Conservation (phyloP, 768 basidiomycete species). For the Amyloporia xantha region DNA sequence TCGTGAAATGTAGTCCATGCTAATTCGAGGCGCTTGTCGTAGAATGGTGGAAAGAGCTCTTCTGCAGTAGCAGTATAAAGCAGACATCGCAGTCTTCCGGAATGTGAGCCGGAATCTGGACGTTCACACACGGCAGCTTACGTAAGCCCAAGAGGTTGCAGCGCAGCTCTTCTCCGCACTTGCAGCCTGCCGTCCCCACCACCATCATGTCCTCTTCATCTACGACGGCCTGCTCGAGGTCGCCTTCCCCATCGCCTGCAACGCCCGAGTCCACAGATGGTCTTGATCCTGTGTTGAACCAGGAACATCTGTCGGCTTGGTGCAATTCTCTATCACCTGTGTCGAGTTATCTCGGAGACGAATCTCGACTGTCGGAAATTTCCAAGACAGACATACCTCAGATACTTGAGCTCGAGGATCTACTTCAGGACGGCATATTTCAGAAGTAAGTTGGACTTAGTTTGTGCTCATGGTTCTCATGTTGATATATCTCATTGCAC, state of each 20-base stretch:
- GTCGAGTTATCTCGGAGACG: conserved; percentile 33
- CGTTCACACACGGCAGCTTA: not conserved
- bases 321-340: conserved; percentile 41
- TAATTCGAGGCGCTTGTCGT: no score
- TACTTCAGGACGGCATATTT: conserved; percentile 68
- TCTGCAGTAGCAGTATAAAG: not conserved
- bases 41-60: no score
- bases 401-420: conserved; percentile 65
- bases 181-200: no score
- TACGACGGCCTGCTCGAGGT: conserved; percentile 53
- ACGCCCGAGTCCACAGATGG: conserved; percentile 61
- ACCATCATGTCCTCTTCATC: conserved; percentile 60
- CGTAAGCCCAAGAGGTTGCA: no score
- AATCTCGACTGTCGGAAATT: conserved; percentile 33
- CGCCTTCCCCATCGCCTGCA: conserved; percentile 63
- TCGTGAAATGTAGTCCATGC: no score
- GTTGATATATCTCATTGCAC: no score
- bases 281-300: conserved; percentile 43
- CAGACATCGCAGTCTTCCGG: no score
- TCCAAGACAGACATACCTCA: conserved; percentile 33
- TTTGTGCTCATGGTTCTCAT: no score
- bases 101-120: no score
- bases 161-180: no score
- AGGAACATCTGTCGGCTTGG: conserved; percentile 53
- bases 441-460: conserved; percentile 59